Evolutionary conservation across 495 filamentous ascomycete species (phyloP).

Genomic region (Aspergillus baeticus): DNA sequence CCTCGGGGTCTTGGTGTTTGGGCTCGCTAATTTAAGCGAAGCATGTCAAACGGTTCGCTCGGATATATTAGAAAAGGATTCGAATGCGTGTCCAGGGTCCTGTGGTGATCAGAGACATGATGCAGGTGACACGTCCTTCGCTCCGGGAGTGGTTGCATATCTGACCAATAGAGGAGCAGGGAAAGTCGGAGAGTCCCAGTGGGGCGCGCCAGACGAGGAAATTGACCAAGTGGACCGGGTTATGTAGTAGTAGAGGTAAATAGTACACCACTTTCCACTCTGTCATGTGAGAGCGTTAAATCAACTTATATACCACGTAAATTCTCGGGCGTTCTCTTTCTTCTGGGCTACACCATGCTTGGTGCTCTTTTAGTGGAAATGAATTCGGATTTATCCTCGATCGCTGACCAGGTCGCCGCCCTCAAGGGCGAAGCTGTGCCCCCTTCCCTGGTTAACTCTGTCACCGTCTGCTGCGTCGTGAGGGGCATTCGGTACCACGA

Average conservation of each 20-base stretch:
- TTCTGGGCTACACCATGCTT: not conserved
- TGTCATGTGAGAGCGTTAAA: not conserved
- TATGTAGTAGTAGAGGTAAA: too few species aligned
- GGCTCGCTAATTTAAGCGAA: not conserved
- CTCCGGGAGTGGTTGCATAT: not conserved
- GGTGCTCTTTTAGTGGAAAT: not conserved
- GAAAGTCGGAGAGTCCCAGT: not conserved
- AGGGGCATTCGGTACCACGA: constrained; percentile 22
- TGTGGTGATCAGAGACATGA: not conserved
- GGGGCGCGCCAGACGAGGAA: not conserved
- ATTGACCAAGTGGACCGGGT: constrained; percentile 2
- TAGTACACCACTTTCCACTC: too few species aligned
- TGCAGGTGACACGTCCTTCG: not conserved
- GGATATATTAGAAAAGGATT: not conserved
- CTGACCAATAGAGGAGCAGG: constrained; percentile 1
- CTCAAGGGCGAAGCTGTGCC: not conserved
- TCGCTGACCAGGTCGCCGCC: not conserved
- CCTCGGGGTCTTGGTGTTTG: not conserved
- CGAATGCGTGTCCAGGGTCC: not conserved
- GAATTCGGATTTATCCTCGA: not conserved
- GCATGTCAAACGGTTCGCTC: not conserved
- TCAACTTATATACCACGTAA: not conserved
- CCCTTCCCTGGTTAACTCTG: not conserved
- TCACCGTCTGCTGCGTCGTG: constrained; percentile 18
- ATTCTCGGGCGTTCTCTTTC: not conserved